Base-by-base conservation (phyloP, 1,139 yeast species). In the Suhomyces taliae region DNA sequence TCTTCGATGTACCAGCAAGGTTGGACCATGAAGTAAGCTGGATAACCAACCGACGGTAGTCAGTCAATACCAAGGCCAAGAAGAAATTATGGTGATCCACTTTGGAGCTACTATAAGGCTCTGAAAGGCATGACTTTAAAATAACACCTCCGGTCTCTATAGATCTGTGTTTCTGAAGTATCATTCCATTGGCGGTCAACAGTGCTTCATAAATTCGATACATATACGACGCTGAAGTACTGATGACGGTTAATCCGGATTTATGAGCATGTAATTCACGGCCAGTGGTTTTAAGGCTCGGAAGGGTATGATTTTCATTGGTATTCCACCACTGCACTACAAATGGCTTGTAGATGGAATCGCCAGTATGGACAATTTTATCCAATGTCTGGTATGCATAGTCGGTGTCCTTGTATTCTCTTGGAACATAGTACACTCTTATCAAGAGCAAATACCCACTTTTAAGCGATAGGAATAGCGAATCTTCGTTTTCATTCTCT, bases 271-370 rank as follows among this genome's bases (percentile, higher is more conserved):
- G 40, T 24, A 77, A 53, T 2, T 61, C 52, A 44, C 55, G 58
- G 0, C 82, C 82, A 3, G 76, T 61, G 6, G 72, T 61, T 7
- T 59, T 60, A 15, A 69, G 47, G 1, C 64, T 49, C 1, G 74
- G 71, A 3, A 56, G 47, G 15, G 47, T 40, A 34, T 49, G 48
- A 14, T 50, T 43, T 34, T 55, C 59, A 2, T 57, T 63, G 7
- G 54, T 53, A 46, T 68, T 72, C 82, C 82, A 78, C 82, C 82
- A 78, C 53, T 78, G 83, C 0, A 78, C 76, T 11, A 75, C 72
- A 51, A 70, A 76, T 1, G 82, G 82, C 42, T 68, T 73, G 44
- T 62, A 65, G 1, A 69, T 59, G 14, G 55, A 53, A 34, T 51
- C 45, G 8, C 55, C 56, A 4, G 41, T 4, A 33, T 19, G 3